These are phyloP conservation scores for Lactifluus piperatus DNA, from an alignment of 768 basidiomycete genomes.

Conservation along the genomic window DNA sequence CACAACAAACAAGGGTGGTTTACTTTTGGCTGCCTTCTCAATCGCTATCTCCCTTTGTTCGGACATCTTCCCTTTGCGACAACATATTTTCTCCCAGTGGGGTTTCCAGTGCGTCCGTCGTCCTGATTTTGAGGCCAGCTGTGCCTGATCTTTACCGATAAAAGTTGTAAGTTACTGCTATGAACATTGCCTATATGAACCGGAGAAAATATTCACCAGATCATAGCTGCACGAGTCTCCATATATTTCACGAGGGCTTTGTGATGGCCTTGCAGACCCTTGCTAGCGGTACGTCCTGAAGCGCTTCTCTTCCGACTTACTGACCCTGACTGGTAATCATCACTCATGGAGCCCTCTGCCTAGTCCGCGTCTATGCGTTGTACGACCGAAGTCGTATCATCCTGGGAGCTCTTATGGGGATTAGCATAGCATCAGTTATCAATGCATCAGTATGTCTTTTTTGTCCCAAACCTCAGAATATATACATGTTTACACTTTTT, in stretches of 20 bases:
- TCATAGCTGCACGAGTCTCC: neutral
- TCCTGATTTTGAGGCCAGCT: neutral
- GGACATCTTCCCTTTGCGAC: constrained; percentile 25
- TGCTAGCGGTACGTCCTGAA: neutral
- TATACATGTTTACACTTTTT: neutral
- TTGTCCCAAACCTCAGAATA: neutral
- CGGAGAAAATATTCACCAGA: neutral
- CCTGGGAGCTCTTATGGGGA: neutral
- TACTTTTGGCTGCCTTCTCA: constrained; percentile 39
- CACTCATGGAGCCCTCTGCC: too few relatives aligned
- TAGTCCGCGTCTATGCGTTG: constrained; percentile 3
- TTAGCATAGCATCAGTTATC: neutral
- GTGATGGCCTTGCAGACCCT: neutral
- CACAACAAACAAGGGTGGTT: constrained; percentile 33
- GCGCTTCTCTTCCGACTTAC: too few relatives aligned
- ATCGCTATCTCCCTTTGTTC: constrained; percentile 40
- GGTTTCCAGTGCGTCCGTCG: neutral
- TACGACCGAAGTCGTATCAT: constrained; percentile 2
- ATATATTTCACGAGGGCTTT: neutral
- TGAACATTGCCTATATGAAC: neutral
- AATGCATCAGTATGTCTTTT: neutral
- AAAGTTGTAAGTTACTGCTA: constrained; percentile 1
- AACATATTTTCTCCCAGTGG: constrained; percentile 18
- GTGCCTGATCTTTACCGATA: neutral
- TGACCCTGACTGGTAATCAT: neutral